Evolutionary conservation across 441 rosid species (phyloP).

Genomic region (Pelargonium australe): DNA sequence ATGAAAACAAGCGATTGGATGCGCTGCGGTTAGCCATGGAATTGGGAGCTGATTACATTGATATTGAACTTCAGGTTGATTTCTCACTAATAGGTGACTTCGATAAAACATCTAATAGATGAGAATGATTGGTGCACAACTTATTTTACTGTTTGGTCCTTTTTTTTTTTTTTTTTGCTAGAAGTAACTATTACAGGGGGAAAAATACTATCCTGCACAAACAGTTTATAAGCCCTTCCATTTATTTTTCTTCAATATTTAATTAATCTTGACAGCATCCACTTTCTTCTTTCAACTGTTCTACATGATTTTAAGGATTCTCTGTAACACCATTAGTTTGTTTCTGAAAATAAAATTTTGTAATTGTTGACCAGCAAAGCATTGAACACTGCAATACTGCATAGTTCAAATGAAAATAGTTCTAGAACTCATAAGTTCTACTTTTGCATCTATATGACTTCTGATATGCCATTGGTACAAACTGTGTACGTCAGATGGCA

Average conservation of each 20-base stretch:
- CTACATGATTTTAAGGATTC: not conserved
- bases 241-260: not conserved
- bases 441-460: not conserved
- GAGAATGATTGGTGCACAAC: not conserved
- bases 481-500: not conserved
- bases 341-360: not conserved
- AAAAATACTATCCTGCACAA: not conserved
- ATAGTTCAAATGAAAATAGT: not conserved
- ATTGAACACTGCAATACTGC: not conserved
- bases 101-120: not conserved
- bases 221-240: not conserved
- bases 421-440: not conserved
- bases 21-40: conserved; percentile 80
- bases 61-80: conserved; percentile 82
- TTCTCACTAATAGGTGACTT: conserved; percentile 13
- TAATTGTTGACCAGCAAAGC: not conserved
- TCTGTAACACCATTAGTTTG: not conserved
- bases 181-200: not conserved
- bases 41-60: conserved; percentile 86
- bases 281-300: not conserved
- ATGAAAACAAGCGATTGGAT: conserved; percentile 55
- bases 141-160: not conserved
- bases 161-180: not conserved
- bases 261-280: not conserved
- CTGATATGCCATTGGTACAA: not conserved